A percentile compares a stretch with the other conserved stretches of the same genome.
Evolutionary conservation across 129 eudicot genomes (phyloP).

Genomic region (Saposhnikovia divaricata): DNA sequence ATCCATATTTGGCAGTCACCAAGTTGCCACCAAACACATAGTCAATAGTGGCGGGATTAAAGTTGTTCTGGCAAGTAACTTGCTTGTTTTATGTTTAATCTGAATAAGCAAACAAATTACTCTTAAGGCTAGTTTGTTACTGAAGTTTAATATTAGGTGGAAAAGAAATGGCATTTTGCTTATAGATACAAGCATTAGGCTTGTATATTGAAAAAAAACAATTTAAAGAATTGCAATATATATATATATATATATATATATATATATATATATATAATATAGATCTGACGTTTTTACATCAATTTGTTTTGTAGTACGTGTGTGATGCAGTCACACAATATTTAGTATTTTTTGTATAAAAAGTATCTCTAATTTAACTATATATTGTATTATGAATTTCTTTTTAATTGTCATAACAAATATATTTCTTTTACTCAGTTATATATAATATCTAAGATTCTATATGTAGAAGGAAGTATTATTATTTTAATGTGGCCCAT

Average conservation of each 20-base stretch:
- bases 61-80: neutral
- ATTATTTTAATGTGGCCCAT: neutral
- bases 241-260: too few species aligned
- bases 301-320: neutral
- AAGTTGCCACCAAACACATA: neutral
- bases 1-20: neutral
- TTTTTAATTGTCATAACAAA: too few species aligned
- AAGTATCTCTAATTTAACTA: neutral
- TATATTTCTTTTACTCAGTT: too few species aligned
- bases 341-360: too few species aligned
- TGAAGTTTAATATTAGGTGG: neutral
- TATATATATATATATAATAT: too few species aligned
- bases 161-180: neutral
- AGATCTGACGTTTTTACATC: too few species aligned
- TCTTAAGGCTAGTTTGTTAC: neutral
- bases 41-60: neutral
- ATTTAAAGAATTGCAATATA: too few species aligned
- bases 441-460: too few species aligned
- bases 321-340: neutral
- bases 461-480: too few species aligned
- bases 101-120: too few species aligned
- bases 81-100: too few species aligned
- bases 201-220: too few species aligned
- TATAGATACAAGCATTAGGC: neutral
- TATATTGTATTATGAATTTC: neutral